Percentiles rank a stretch among this genome's conserved stretches.
Conservation (phyloP, 768 basidiomycete species). For the Tulasnella sp. region DNA sequence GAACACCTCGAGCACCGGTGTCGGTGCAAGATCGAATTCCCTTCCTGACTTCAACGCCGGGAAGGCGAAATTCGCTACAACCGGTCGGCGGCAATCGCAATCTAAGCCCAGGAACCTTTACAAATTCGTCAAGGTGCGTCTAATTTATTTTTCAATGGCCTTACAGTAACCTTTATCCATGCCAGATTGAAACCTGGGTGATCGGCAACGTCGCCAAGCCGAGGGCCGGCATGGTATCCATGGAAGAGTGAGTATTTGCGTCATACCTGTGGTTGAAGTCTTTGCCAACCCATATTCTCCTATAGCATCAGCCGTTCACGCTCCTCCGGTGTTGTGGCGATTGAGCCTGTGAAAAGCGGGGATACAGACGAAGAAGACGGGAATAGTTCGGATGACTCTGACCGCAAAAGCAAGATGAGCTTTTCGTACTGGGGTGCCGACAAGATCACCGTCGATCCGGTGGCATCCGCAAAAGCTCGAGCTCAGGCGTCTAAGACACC, state of each 20-base stretch:
- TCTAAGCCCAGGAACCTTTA: constrained; percentile 84
- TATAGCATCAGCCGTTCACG: constrained; percentile 40
- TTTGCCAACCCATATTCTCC: not conserved
- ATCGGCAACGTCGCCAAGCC: constrained; percentile 67
- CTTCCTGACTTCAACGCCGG: constrained; percentile 65
- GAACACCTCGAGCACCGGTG: constrained; percentile 32
- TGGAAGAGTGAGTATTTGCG: constrained; percentile 65
- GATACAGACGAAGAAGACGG: constrained; percentile 42
- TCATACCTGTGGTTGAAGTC: not conserved
- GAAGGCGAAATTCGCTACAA: constrained; percentile 72
- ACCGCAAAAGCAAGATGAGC: constrained; percentile 86
- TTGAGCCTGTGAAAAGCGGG: constrained; percentile 45
- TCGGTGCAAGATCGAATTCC: constrained; percentile 44
- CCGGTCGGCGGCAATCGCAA: constrained; percentile 60
- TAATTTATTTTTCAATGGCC: constrained; percentile 3
- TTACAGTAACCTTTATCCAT: not conserved
- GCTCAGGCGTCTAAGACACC: constrained; percentile 24
- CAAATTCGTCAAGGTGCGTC: constrained; percentile 72
- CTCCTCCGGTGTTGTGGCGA: constrained; percentile 38
- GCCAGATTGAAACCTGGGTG: constrained; percentile 75
- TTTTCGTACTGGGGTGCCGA: constrained; percentile 91
- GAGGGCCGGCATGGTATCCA: constrained; percentile 67
- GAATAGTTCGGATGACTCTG: constrained; percentile 68
- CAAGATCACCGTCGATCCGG: constrained; percentile 73
- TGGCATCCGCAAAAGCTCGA: constrained; percentile 25